phyloP scores from a whole-genome alignment of 148 eudicot species.

The Chenopodium suecicum region DNA sequence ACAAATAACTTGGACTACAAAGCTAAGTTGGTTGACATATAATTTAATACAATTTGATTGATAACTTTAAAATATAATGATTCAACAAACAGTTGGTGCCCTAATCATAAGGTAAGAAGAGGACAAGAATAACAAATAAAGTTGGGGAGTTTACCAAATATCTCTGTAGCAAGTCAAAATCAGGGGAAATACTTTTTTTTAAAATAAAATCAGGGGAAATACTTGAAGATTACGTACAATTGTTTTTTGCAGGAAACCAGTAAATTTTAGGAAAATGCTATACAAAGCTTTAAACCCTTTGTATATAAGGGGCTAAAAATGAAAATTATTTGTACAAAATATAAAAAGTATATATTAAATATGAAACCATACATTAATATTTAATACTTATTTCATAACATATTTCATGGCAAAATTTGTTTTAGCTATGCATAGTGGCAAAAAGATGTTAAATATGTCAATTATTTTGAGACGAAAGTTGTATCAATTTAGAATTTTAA shows the following conservation, averaged over 20 bases:
- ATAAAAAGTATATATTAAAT: background rate
- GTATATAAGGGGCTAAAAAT: too few relatives aligned
- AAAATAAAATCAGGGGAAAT: background rate
- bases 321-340: too few relatives aligned
- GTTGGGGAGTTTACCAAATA: slow-evolving; percentile 14
- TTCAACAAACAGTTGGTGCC: background rate
- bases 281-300: too few relatives aligned
- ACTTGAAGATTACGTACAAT: slow-evolving; percentile 17
- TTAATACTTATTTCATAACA: too few relatives aligned
- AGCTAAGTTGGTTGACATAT: background rate
- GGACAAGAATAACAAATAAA: background rate
- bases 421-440: too few relatives aligned
- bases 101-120: background rate
- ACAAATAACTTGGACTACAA: background rate
- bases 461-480: too few relatives aligned
- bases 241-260: background rate
- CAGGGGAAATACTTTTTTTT: background rate
- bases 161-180: slow-evolving; percentile 22
- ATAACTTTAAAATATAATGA: background rate
- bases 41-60: background rate
- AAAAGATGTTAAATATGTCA: too few relatives aligned
- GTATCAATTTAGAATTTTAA: too few relatives aligned
- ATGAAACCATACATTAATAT: background rate
- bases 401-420: too few relatives aligned
- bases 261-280: background rate